Percentiles rank a stretch among this genome's conserved stretches.
Conservation (phyloP, 345 rosid genomes). For the Pugionium cornutum region DNA sequence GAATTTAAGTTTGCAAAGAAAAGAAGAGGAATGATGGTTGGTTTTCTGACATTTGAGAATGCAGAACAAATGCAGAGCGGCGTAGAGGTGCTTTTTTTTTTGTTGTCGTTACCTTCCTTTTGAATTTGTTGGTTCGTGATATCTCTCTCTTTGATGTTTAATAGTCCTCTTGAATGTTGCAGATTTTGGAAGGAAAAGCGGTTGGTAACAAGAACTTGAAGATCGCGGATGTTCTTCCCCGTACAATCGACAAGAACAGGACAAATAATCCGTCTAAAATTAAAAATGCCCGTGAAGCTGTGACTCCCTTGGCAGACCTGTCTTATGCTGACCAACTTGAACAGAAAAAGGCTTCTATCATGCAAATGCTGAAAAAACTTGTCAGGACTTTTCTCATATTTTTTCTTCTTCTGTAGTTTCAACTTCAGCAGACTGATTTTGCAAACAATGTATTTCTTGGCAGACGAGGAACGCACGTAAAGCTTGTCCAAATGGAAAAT, state of each 20-base stretch:
- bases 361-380: constrained; percentile 80
- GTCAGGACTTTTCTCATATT: constrained; percentile 42
- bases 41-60: constrained; percentile 75
- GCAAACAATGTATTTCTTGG: constrained; percentile 29
- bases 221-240: constrained; percentile 75
- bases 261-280: constrained; percentile 42
- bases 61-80: constrained; percentile 62
- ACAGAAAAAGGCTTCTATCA: constrained; percentile 58
- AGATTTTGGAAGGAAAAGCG: constrained; percentile 74
- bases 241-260: constrained; percentile 57
- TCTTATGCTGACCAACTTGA: constrained; percentile 73
- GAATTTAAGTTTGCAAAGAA: constrained; percentile 65
- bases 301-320: constrained; percentile 79
- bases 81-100: constrained; percentile 49
- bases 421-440: constrained; percentile 32
- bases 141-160: constrained; percentile 4
- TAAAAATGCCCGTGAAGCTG: constrained; percentile 77
- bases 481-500: constrained; percentile 82
- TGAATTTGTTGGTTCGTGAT: neutral
- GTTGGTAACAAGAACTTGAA: constrained; percentile 62
- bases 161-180: constrained; percentile 20
- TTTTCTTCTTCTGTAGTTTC: constrained; percentile 2
- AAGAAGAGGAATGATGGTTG: constrained; percentile 78
- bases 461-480: constrained; percentile 92
- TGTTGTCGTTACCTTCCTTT: neutral